Evolutionary conservation across 768 basidiomycete species (phyloP), one percentile per base, ranked within the genome.

Genomic region (Boletus rubescentipes): DNA sequence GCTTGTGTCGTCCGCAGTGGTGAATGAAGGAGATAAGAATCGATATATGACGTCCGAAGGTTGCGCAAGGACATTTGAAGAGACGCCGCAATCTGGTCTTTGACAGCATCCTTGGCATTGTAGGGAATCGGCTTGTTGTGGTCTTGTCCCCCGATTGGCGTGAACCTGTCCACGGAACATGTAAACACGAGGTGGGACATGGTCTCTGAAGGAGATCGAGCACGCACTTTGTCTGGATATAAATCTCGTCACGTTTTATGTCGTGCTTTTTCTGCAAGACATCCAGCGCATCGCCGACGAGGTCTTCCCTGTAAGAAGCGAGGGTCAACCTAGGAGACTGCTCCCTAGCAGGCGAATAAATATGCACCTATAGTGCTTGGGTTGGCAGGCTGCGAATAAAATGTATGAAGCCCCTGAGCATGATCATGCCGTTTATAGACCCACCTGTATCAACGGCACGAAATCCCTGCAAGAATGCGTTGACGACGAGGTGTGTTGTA

Each of bases 371-470:
- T 89, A 88, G 62, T 89, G 87, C 64, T 89, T 88, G 10, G 80
- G 83, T 61, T 89, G 87, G 57, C 85, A 82, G 23, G 86, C 85
- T 84, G 54, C 35, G 49, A 42, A 16, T 18, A 31, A 23, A 6
- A 35, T 18, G 10, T 3, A 38, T 61, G 32, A 68, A 49, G 29
- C 53, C 63, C 59, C 64, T 61, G 51, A 58, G 20, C 37, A 31
- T 12, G 18, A n/a, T 18, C 5, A 41, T 46, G 38, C 49, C 48
- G 15, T 46, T 46, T 40, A 34, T 52, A n/a, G 66, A 69, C 75
- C 57, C 68, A 79, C 89, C 90, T n/a, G 89, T 92, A 62, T 94
- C 92, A 29, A 93, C 83, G 5, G 87, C 90, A 42, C 85, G 74
- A 66, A 93, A 93, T 6, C 92, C 91, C 58, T 82, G 79, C 36